phyloP scores from a whole-genome alignment of 2,329 filamentous ascomycete species.

The Nakataea oryzae region DNA sequence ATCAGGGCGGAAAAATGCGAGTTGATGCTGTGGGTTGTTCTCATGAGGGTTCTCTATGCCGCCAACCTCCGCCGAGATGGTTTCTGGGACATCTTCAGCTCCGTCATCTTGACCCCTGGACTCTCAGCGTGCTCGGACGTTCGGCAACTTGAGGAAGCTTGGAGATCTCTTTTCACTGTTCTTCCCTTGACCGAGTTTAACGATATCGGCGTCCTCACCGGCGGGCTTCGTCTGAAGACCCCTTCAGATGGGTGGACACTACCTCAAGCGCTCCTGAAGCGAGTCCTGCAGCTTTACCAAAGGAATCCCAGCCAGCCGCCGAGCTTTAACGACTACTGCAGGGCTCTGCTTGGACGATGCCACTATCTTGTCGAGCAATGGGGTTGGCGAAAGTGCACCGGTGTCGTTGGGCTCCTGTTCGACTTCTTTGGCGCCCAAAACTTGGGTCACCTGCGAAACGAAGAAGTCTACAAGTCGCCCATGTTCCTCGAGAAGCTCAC shows the following conservation, averaged over 20 bases:
- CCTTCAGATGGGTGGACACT: constrained; percentile 49
- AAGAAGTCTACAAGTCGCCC: constrained; percentile 51
- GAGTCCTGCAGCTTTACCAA: constrained; percentile 48
- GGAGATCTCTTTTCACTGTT: constrained; percentile 49
- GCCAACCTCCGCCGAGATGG: constrained; percentile 37
- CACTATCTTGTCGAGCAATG: constrained; percentile 54
- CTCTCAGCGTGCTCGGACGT: constrained; percentile 28
- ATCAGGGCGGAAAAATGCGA: constrained; percentile 33
- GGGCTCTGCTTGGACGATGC: constrained; percentile 47
- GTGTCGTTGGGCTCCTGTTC: constrained; percentile 50
- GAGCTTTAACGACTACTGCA: constrained; percentile 57
- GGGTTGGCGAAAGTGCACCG: constrained; percentile 51
- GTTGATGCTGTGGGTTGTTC: constrained; percentile 46
- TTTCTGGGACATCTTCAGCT: constrained; percentile 51
- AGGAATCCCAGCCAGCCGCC: constrained; percentile 42
- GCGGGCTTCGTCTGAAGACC: constrained; percentile 22
- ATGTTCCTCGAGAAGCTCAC: constrained; percentile 48
- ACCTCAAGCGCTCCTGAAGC: constrained; percentile 44
- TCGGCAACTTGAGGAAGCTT: constrained; percentile 40
- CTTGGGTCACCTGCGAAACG: constrained; percentile 52
- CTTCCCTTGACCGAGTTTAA: constrained; percentile 53
- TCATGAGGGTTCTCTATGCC: constrained; percentile 42
- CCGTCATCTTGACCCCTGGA: constrained; percentile 25
- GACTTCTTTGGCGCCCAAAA: constrained; percentile 57
- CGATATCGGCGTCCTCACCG: constrained; percentile 35